Conservation (phyloP, 106 monocot species). For the Dactylorhiza incarnata region DNA sequence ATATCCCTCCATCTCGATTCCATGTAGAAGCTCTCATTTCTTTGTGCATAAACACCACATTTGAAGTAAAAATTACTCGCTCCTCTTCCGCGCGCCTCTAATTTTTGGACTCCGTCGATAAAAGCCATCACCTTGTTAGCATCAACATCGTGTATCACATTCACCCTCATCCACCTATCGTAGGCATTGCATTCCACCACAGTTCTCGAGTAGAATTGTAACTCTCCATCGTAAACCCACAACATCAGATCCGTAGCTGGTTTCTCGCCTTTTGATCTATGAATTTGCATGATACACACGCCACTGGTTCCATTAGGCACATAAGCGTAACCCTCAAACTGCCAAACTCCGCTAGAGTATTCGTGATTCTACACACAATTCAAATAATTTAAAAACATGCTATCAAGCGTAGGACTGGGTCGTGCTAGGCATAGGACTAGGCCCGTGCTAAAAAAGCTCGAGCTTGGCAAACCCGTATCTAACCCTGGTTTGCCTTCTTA, state of each 20-base stretch:
- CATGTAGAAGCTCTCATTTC: background rate
- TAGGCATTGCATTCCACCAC: constrained; percentile 9
- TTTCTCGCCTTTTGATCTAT: background rate
- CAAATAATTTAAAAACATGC: background rate
- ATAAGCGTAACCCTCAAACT: constrained; percentile 18
- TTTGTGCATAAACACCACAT: constrained; percentile 19
- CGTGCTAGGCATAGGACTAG: too few species aligned
- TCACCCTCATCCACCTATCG: constrained; percentile 14
- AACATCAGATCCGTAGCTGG: constrained; percentile 15
- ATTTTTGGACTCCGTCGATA: constrained; percentile 6
- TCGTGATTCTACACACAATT: constrained; percentile 9
- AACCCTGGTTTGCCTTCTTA: too few species aligned
- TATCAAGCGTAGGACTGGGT: background rate
- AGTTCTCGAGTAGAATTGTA: background rate
- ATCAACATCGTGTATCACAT: constrained; percentile 21
- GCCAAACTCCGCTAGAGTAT: constrained; percentile 23
- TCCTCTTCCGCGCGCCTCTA: constrained; percentile 9
- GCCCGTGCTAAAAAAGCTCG: too few species aligned
- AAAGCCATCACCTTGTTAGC: constrained; percentile 1
- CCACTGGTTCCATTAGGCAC: constrained; percentile 16
- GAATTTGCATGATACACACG: constrained; percentile 8
- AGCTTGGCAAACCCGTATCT: too few species aligned
- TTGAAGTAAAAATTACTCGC: constrained; percentile 13
- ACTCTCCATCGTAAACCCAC: background rate
- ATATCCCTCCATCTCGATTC: constrained; percentile 12